Conservation (phyloP, 2,329 filamentous ascomycete species). For the Harringtonia aguacate region DNA sequence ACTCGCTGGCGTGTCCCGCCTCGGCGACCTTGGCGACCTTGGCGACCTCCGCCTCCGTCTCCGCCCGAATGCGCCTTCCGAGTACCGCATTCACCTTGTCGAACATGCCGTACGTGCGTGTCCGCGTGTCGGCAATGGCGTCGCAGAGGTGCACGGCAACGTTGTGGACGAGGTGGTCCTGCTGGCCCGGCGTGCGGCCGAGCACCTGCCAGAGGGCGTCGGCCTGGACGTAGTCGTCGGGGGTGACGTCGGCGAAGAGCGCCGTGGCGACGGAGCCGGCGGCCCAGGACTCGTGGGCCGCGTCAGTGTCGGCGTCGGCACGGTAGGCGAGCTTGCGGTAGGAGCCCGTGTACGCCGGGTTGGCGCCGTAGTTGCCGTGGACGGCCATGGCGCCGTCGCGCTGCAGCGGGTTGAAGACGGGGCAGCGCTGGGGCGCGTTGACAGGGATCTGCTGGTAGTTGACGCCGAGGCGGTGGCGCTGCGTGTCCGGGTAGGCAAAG, state of each 20-base stretch:
- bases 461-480: constrained; percentile 50
- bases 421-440: constrained; percentile 38
- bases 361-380: constrained; percentile 52
- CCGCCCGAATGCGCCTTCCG: constrained; percentile 38
- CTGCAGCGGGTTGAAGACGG: constrained; percentile 56
- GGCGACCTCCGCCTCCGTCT: constrained; percentile 35
- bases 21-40: not conserved
- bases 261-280: constrained; percentile 31
- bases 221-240: constrained; percentile 40
- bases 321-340: constrained; percentile 33
- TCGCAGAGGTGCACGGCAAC: constrained; percentile 44
- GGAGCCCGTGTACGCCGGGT: constrained; percentile 46
- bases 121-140: constrained; percentile 42
- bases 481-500: constrained; percentile 52
- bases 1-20: not conserved
- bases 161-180: constrained; percentile 50
- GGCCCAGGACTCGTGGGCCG: constrained; percentile 36
- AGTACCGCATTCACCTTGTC: constrained; percentile 41
- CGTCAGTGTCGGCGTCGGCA: constrained; percentile 26
- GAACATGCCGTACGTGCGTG: constrained; percentile 53
- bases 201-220: constrained; percentile 37
- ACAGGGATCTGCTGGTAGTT: constrained; percentile 57
- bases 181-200: constrained; percentile 40
- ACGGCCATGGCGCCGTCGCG: constrained; percentile 62
- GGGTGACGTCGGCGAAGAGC: constrained; percentile 30